Base-by-base conservation (phyloP, 108 stramenopile species). In the Skeletonema grethae region DNA sequence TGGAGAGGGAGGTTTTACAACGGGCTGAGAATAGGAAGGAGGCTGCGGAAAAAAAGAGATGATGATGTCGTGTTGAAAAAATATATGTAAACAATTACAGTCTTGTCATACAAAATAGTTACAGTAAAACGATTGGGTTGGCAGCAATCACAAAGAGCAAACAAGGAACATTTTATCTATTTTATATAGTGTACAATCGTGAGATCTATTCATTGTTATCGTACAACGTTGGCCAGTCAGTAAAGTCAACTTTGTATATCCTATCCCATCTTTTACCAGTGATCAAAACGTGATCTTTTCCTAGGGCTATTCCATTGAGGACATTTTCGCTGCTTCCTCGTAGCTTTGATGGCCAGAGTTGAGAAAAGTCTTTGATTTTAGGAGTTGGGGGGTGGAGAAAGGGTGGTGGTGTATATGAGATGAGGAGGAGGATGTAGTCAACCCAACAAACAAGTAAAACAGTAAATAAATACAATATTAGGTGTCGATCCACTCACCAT, bases 251-350 rank as follows among this genome's bases (percentile, higher is more conserved):
- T 46, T 76, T 84, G 75, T 84, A 91, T 81, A 91, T 91, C 65
- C 87, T 66, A 70, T 90, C 84, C 92, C 92, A 94, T 1, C 70
- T 61, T 53, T 85, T 84, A n/a, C 85, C 94, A 11, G 91, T 91
- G 22, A 95, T 39, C 28, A 89, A 63, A 34, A 87, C 88, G 30
- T 87, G 82, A 65, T 93, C 87, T 20, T 67, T 65, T 0, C 89
- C 91, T 30, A 93, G 75, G 1, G 94, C 92, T 39, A 95, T 92
- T 12, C 94, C 94, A 81, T 95, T 95, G 8, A 95, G 68, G 24
- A 93, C 91, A 75, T 95, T 88, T 31, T 87, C 88, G 9, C 67
- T 70, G 24, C 24, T 13, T 8, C 79, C 64, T 48, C 85, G 65
- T 63, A 80, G 57, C 20, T 83, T 79, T 15, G 16, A 15, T 35